phyloP scores from a whole-genome alignment of 192 early-diverging fungal species.

The Cladochytrium replicatum region DNA sequence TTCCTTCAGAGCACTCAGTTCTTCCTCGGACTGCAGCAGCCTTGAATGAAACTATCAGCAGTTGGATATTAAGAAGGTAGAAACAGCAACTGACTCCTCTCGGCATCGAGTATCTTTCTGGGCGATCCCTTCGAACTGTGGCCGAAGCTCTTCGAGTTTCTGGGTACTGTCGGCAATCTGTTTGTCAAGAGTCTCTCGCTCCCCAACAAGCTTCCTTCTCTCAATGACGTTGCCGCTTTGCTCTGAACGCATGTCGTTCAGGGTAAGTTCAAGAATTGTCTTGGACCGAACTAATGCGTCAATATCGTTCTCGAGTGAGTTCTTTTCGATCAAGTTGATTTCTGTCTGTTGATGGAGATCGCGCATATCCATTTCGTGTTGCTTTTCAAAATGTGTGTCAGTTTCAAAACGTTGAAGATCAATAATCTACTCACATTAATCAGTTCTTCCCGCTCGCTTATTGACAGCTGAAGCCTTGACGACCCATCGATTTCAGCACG shows the following conservation, averaged over 20 bases:
- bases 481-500: constrained; percentile 44
- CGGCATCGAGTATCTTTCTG: constrained; percentile 47
- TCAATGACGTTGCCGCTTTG: not conserved
- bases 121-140: constrained; percentile 52
- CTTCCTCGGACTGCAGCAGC: constrained; percentile 50
- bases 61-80: not conserved
- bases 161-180: constrained; percentile 53
- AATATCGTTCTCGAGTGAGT: not conserved
- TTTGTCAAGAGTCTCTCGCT: constrained; percentile 31
- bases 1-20: constrained; percentile 66
- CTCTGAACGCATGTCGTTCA: not conserved
- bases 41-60: constrained; percentile 26
- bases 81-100: not conserved
- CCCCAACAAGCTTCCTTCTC: constrained; percentile 5
- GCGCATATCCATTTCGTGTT: constrained; percentile 37
- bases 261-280: constrained; percentile 7
- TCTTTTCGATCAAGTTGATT: constrained; percentile 18
- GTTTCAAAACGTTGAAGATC: constrained; percentile 11
- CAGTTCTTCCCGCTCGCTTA: constrained; percentile 41
- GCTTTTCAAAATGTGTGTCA: constrained; percentile 16
- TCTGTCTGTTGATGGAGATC: constrained; percentile 56
- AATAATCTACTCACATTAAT: constrained; percentile 23
- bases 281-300: not conserved
- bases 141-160: constrained; percentile 53
- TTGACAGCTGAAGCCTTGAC: constrained; percentile 45